These are phyloP conservation scores for Globisporangium recalcitrans DNA, from an alignment of 352 stramenopile species.

Conservation along the genomic window DNA sequence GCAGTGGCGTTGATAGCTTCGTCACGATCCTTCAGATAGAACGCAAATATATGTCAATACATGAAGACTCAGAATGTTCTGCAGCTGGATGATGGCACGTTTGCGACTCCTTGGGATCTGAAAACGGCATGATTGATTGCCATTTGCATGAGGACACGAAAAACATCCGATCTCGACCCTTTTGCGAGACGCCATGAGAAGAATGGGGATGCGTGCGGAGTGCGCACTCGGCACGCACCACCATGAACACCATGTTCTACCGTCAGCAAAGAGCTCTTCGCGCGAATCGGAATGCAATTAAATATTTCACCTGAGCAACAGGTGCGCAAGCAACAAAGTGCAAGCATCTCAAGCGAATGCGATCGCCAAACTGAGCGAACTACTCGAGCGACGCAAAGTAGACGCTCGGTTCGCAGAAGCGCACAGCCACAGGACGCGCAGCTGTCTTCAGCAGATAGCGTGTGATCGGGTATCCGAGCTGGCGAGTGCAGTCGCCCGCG, in stretches of 20 bases:
- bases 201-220: not conserved
- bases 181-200: not conserved
- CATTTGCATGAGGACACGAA: not conserved
- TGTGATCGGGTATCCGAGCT: constrained; percentile 58
- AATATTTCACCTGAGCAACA: not conserved
- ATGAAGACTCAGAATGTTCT: constrained; percentile 2
- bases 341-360: not conserved
- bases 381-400: constrained; percentile 61
- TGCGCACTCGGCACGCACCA: not conserved
- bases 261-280: not conserved
- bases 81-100: constrained; percentile 4
- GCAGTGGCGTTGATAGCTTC: not conserved
- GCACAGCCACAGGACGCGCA: constrained; percentile 51
- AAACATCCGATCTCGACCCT: not conserved
- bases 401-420: constrained; percentile 71
- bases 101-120: not conserved
- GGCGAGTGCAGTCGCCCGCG: constrained; percentile 57
- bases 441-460: constrained; percentile 72
- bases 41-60: too few relatives aligned
- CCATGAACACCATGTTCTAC: not conserved
- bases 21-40: not conserved
- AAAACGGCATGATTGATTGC: not conserved
- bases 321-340: not conserved
- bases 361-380: not conserved
- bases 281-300: not conserved